Base-by-base conservation (phyloP, 352 stramenopile genomes). In the Phytophthora agathidicida region DNA sequence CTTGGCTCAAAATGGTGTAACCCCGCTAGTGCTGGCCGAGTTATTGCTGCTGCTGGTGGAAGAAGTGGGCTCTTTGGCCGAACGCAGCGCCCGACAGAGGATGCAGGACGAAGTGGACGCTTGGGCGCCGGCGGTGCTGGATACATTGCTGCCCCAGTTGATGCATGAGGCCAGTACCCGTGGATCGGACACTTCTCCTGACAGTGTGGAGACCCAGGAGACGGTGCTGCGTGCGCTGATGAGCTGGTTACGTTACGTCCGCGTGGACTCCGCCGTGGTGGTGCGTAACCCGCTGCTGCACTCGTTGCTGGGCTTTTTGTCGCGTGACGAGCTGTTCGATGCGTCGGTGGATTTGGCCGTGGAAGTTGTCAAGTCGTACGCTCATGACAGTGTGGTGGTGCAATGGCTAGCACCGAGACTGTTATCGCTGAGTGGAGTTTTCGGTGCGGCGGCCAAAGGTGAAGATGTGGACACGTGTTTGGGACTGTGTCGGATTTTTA, bases 401-500 rank as follows among this genome's bases (percentile, higher is more conserved):
- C 77, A 92, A 43, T 94, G 86, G 86, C 68, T 96, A 33, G 67
- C 90, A 7, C 84, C 86, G 17, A 78, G 87, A 49, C 68, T 94
- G 27, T 80, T 96, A 72, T 71, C 80, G 38, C 49, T 94, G 14
- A 67, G 80, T 33, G 60, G 58, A 14, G 54, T 71, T n/a, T 92
- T 94, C 67, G 63, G 55, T 5, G 19, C 46, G 3, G 85, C 84
- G 0, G 80, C 69, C 3, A 38, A 66, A 16, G 69, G 76, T 0
- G 86, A 96, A 44, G 74, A 96, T 42, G 80, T 78, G 19, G 88
- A 96, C 53, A 68, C 79, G 39, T 93, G 80, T 44, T 45, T 89
- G 10, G 86, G 85, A 0, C 71, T 97, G 5, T 94, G 86, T 52
- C 77, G 89, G 11, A 80, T 97, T 35, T 97, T 97, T 52, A 96